A percentile compares a stretch with the other conserved stretches of the same genome.
These are phyloP conservation scores for Kernera saxatilis DNA, from an alignment of 345 rosid genomes.

Conservation along the genomic window DNA sequence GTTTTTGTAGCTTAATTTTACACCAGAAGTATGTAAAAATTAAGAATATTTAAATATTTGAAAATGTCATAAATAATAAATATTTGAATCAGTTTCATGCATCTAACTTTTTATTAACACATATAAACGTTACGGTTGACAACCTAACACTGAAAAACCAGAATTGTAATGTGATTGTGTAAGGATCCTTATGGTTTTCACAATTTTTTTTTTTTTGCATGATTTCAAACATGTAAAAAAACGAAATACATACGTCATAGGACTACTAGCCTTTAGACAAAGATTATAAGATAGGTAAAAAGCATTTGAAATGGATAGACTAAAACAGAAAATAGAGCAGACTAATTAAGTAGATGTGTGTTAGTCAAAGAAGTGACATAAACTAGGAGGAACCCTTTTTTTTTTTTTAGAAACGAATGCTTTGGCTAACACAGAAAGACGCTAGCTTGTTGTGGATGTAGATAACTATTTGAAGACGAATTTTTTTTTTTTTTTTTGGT, in stretches of 20 bases:
- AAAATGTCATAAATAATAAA: neutral
- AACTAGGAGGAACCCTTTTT: neutral
- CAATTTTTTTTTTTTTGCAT: neutral
- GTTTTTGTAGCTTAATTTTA: neutral
- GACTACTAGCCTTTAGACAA: neutral
- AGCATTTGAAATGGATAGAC: neutral
- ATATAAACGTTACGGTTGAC: neutral
- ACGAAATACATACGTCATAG: neutral
- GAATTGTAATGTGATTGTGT: neutral
- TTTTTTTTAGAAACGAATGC: neutral
- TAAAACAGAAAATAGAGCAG: neutral
- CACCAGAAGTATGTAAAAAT: neutral
- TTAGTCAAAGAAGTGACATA: neutral
- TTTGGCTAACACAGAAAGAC: neutral
- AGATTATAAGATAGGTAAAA: neutral
- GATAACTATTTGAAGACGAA: neutral
- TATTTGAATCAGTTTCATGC: neutral
- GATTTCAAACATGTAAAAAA: neutral
- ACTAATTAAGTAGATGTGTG: neutral
- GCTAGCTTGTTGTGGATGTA: neutral
- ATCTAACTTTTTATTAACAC: neutral
- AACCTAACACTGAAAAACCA: neutral
- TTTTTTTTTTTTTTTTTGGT: neutral
- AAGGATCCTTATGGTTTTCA: too few relatives aligned
- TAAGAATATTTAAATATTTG: neutral